Conservation (phyloP, 306 rosid species). For the Trifolium fragiferum region DNA sequence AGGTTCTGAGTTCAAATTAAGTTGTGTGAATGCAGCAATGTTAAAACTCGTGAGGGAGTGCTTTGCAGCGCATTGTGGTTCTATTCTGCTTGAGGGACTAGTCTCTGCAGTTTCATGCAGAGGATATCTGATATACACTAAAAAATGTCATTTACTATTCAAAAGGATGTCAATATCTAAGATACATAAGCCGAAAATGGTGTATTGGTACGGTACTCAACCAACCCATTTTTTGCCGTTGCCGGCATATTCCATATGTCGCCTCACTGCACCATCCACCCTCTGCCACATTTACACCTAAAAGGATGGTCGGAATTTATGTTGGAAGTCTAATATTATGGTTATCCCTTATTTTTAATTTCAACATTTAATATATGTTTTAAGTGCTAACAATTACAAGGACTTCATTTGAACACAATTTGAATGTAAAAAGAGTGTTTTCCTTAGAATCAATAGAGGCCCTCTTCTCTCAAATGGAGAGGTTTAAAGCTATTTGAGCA, state of each 20-base stretch:
- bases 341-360: slow-evolving; percentile 15
- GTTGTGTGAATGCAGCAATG: neutral
- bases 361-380: slow-evolving; percentile 4
- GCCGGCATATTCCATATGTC: neutral
- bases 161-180: neutral
- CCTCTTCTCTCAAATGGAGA: neutral
- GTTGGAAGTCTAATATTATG: neutral
- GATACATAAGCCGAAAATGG: neutral
- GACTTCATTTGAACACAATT: slow-evolving; percentile 34
- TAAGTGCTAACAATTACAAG: neutral
- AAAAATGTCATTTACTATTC: neutral
- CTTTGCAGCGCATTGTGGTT: neutral
- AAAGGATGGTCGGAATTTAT: neutral
- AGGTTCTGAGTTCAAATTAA: neutral
- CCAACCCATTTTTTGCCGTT: neutral
- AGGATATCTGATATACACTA: neutral
- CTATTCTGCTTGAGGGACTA: neutral
- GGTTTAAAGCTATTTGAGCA: slow-evolving; percentile 20
- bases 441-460: slow-evolving; percentile 15
- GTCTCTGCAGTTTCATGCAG: neutral
- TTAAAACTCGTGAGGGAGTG: neutral
- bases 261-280: neutral
- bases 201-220: neutral
- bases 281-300: neutral
- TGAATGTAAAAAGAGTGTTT: slow-evolving; percentile 22